These are phyloP conservation scores for Pyrrhoderma lamaoense DNA, from an alignment of 1,284 basidiomycete genomes.

Conservation along the genomic window DNA sequence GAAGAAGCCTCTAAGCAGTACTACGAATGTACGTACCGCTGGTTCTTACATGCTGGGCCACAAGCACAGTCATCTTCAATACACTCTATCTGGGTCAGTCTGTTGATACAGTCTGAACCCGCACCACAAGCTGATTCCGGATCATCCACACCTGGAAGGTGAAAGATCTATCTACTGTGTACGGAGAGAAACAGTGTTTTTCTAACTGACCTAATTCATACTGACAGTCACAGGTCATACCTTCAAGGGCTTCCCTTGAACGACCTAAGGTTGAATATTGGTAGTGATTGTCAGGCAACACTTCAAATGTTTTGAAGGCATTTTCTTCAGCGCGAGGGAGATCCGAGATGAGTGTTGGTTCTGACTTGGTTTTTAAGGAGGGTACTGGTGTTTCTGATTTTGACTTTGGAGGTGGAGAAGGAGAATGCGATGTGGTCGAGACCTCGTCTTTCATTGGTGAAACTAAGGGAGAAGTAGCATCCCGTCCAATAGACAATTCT, in stretches of 20 bases:
- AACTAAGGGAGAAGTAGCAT: no score
- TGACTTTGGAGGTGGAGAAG: conserved; percentile 6
- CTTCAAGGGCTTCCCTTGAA: conserved; percentile 83
- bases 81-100: conserved; percentile 96
- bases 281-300: conserved; percentile 78
- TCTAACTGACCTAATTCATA: conserved; percentile 71
- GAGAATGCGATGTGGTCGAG: neutral
- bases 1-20: neutral
- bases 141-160: conserved; percentile 45
- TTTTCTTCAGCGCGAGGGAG: conserved; percentile 69
- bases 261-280: conserved; percentile 83
- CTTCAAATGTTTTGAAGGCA: conserved; percentile 69
- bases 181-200: conserved; percentile 22
- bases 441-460: no score
- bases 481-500: no score
- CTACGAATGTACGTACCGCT: conserved; percentile 54
- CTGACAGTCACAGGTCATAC: conserved; percentile 88
- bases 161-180: conserved; percentile 10
- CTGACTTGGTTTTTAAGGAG: conserved; percentile 24
- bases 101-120: conserved; percentile 92
- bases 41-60: conserved; percentile 80
- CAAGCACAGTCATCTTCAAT: conserved; percentile 83
- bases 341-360: conserved; percentile 67
- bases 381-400: conserved; percentile 17
- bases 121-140: conserved; percentile 76